These are phyloP conservation scores for Neonectria faginata DNA, from an alignment of 2,329 filamentous ascomycete species.

Conservation along the genomic window DNA sequence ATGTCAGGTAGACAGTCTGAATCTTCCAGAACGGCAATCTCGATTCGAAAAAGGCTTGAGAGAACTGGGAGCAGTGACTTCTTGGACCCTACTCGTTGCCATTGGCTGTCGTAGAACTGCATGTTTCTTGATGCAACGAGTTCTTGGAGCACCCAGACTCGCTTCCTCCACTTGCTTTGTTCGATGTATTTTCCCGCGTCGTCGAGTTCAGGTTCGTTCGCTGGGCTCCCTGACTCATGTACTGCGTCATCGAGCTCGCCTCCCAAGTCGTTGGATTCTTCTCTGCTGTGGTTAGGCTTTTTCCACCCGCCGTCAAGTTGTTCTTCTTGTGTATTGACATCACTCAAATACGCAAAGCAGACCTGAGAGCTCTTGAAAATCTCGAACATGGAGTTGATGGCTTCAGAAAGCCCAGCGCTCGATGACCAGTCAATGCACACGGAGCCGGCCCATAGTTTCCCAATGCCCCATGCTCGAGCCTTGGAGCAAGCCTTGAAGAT, in stretches of 20 bases:
- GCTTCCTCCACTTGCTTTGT: neutral
- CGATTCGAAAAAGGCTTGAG: neutral
- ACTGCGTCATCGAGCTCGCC: too few relatives aligned
- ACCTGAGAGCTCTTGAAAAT: neutral
- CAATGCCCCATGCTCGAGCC: neutral
- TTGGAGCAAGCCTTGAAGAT: neutral
- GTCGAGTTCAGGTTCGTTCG: too few relatives aligned
- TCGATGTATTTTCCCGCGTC: neutral
- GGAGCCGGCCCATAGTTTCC: neutral
- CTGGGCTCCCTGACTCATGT: too few relatives aligned
- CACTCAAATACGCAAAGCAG: neutral
- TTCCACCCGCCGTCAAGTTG: neutral
- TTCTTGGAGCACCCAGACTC: slow-evolving; percentile 7
- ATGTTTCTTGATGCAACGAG: neutral
- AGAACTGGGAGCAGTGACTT: neutral
- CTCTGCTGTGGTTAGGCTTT: too few relatives aligned
- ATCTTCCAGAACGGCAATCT: neutral
- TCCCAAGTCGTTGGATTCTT: too few relatives aligned
- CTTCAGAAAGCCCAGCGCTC: neutral
- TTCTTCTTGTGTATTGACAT: neutral
- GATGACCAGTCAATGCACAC: slow-evolving; percentile 1
- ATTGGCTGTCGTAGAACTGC: neutral
- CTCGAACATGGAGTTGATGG: slow-evolving; percentile 9
- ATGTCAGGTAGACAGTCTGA: neutral
- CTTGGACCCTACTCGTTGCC: neutral